Evolutionary conservation across 257 asterid species (phyloP).

Genomic region (Nicotiana sylvestris): DNA sequence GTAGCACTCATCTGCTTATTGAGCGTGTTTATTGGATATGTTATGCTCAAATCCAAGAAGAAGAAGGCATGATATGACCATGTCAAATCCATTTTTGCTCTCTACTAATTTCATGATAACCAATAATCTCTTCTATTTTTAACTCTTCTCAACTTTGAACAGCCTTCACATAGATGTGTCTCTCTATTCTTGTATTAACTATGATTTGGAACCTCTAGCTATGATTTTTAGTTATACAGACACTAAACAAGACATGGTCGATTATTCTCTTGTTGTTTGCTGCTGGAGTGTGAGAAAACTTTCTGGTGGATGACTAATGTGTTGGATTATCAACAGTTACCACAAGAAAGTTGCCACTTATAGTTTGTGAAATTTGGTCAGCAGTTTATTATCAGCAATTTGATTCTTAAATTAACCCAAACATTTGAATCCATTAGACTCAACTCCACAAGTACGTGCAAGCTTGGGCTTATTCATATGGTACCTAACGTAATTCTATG

Average conservation of each 20-base stretch:
- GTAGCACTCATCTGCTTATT: slow-evolving; percentile 60
- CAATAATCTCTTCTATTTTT: background rate
- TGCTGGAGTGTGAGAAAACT: too few relatives aligned
- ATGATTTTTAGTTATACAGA: background rate
- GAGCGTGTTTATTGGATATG: slow-evolving; percentile 64
- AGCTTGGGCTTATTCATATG: too few relatives aligned
- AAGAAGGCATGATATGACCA: slow-evolving; percentile 46
- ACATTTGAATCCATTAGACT: too few relatives aligned
- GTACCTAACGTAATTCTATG: too few relatives aligned
- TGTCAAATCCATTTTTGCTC: background rate
- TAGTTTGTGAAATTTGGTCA: too few relatives aligned
- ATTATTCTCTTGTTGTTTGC: too few relatives aligned
- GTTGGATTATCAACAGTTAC: too few relatives aligned
- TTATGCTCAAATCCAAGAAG: slow-evolving; percentile 85
- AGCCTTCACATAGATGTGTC: background rate
- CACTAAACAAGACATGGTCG: background rate
- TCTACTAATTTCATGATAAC: background rate
- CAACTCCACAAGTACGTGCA: too few relatives aligned
- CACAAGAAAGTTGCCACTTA: too few relatives aligned
- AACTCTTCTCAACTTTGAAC: background rate
- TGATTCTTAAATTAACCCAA: too few relatives aligned
- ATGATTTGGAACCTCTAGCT: background rate
- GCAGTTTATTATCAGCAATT: too few relatives aligned
- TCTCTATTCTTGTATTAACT: background rate
- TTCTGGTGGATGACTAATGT: too few relatives aligned